phyloP scores from a whole-genome alignment of 805 yeast genomes.

The Saccharomyces mikatae region DNA sequence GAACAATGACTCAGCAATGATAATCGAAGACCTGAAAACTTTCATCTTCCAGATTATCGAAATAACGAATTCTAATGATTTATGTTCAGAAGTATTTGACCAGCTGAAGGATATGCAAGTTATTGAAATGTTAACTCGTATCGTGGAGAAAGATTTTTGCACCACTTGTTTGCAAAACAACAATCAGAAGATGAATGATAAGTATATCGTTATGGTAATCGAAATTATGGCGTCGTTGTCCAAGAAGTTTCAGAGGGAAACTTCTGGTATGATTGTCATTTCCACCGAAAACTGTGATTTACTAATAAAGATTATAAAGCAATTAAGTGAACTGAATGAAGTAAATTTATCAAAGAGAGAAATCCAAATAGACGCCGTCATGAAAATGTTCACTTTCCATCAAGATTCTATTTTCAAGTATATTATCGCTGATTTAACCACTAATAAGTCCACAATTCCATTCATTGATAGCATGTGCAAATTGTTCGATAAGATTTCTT shows the following conservation, averaged over 20 bases:
- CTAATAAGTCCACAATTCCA: constrained; percentile 2
- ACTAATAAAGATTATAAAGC: constrained; percentile 8
- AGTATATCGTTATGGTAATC: constrained; percentile 15
- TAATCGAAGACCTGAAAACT: constrained; percentile 2
- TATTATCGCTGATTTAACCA: constrained; percentile 11
- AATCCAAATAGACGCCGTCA: constrained; percentile 13
- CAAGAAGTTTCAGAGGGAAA: constrained; percentile 12
- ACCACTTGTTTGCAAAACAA: constrained; percentile 8
- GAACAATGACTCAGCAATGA: background rate
- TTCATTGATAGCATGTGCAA: constrained; percentile 14
- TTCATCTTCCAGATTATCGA: constrained; percentile 19
- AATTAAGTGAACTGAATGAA: constrained; percentile 9
- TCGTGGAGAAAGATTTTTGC: constrained; percentile 22
- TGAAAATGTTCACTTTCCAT: constrained; percentile 27
- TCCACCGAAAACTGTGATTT: constrained; percentile 10
- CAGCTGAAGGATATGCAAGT: constrained; percentile 10
- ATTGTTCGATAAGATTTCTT: constrained; percentile 22
- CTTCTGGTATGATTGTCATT: constrained; percentile 5
- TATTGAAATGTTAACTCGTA: constrained; percentile 11
- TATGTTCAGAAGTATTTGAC: constrained; percentile 24
- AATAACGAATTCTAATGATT: constrained; percentile 16
- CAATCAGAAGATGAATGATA: constrained; percentile 2
- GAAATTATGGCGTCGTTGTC: constrained; percentile 19
- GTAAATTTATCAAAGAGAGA: constrained; percentile 7
- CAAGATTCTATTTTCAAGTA: constrained; percentile 19